Evolutionary conservation across 2,329 filamentous ascomycete genomes (phyloP).

Genomic region (Xylariomycetidae sp.): DNA sequence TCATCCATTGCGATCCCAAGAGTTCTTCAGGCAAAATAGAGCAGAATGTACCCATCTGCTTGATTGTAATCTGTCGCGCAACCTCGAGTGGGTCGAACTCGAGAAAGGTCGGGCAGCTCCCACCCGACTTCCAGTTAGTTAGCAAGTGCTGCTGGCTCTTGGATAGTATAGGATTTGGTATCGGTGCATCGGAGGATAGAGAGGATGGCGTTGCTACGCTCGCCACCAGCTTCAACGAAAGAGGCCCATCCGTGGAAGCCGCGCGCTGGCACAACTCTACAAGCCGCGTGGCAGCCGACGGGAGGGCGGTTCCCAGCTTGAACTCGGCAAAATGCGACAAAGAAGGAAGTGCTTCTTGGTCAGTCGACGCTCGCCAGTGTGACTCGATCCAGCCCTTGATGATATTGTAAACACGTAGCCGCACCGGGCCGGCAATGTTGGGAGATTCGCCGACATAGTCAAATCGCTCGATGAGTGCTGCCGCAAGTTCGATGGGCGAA

Average conservation of each 20-base stretch:
- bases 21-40: slow-evolving; percentile 89
- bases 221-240: slow-evolving; percentile 76
- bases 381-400: slow-evolving; percentile 98
- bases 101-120: slow-evolving; percentile 64
- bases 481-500: slow-evolving; percentile 69
- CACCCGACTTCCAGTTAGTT: slow-evolving; percentile 67
- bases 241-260: slow-evolving; percentile 60
- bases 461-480: slow-evolving; percentile 82
- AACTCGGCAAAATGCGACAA: slow-evolving; percentile 76
- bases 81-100: slow-evolving; percentile 91
- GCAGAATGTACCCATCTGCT: slow-evolving; percentile 87
- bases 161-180: slow-evolving; percentile 64
- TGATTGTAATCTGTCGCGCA: slow-evolving; percentile 86
- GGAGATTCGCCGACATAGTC: slow-evolving; percentile 81
- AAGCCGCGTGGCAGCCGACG: slow-evolving; percentile 74
- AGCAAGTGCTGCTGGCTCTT: slow-evolving; percentile 72
- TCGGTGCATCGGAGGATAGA: slow-evolving; percentile 62
- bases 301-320: slow-evolving; percentile 62
- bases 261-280: slow-evolving; percentile 76
- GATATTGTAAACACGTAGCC: slow-evolving; percentile 87
- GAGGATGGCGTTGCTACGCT: slow-evolving; percentile 68
- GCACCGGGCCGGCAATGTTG: slow-evolving; percentile 70
- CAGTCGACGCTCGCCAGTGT: slow-evolving; percentile 82
- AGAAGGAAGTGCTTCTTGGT: slow-evolving; percentile 66
- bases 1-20: slow-evolving; percentile 88